phyloP scores from a whole-genome alignment of 1,139 yeast genomes.

The Candida sojae region DNA sequence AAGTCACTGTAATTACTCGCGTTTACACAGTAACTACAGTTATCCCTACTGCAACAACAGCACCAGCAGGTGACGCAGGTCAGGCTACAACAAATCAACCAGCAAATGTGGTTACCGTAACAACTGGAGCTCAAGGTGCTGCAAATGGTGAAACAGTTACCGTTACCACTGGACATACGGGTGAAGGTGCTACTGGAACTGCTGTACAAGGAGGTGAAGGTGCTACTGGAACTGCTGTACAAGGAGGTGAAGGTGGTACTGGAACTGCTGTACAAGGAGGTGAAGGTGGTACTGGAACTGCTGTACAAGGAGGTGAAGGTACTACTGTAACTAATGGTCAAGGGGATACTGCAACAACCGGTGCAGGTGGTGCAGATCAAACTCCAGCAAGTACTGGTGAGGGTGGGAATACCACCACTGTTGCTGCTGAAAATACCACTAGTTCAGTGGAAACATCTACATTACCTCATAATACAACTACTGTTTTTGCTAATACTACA shows the following conservation, averaged over 20 bases:
- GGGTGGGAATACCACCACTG: background rate
- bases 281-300: background rate
- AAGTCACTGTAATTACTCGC: slow-evolving; percentile 3
- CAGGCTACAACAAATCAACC: background rate
- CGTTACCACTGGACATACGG: background rate
- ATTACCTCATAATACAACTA: background rate
- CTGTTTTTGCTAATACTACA: slow-evolving; percentile 1
- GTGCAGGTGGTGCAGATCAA: background rate
- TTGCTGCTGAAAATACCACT: background rate
- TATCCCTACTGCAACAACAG: background rate
- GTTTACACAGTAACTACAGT: slow-evolving; percentile 5
- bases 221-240: background rate
- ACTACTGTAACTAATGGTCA: slow-evolving; percentile 1
- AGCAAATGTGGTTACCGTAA: background rate
- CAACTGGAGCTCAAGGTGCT: background rate
- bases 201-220: no score
- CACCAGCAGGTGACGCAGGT: background rate
- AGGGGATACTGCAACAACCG: background rate
- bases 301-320: background rate
- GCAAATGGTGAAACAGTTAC: background rate
- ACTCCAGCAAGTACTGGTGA: slow-evolving; percentile 3
- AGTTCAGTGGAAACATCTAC: background rate
- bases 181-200: no score
- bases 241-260: background rate
- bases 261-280: background rate